Percentiles rank a stretch among this genome's conserved stretches.
Conservation (phyloP, 2,329 filamentous ascomycete species). For the Aspergillus puulaauensis region DNA sequence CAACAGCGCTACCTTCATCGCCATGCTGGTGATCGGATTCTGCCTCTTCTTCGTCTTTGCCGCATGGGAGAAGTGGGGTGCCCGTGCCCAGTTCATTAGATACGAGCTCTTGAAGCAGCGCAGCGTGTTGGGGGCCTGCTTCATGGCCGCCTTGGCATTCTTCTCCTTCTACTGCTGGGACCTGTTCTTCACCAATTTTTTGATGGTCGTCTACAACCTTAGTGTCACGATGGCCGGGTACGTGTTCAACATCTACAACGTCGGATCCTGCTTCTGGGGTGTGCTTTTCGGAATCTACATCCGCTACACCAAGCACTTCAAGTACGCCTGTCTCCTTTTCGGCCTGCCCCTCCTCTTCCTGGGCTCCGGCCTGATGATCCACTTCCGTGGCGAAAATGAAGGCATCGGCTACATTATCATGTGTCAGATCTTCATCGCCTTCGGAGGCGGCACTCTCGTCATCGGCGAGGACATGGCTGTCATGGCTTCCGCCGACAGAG, state of each 20-base stretch:
- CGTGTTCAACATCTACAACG: constrained; percentile 52
- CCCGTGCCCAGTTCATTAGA: constrained; percentile 55
- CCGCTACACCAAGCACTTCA: constrained; percentile 52
- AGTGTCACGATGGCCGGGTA: constrained; percentile 46
- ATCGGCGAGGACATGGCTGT: constrained; percentile 60
- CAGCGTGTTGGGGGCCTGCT: constrained; percentile 53
- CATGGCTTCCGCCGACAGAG: constrained; percentile 55
- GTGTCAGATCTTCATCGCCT: constrained; percentile 58
- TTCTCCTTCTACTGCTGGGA: constrained; percentile 56
- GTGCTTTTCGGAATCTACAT: constrained; percentile 52
- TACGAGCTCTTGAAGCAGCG: constrained; percentile 51
- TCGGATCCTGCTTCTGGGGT: constrained; percentile 54
- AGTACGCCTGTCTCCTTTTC: constrained; percentile 52
- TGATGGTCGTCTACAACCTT: constrained; percentile 54
- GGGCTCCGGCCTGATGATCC: constrained; percentile 56
- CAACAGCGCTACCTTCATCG: constrained; percentile 49
- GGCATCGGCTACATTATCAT: constrained; percentile 54
- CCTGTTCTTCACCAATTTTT: constrained; percentile 54
- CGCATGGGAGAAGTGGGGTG: constrained; percentile 55
- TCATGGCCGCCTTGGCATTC: constrained; percentile 50
- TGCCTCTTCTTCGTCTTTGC: constrained; percentile 53
- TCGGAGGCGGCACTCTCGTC: constrained; percentile 55
- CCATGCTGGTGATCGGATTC: constrained; percentile 55
- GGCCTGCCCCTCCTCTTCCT: constrained; percentile 54
- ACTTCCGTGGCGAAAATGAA: constrained; percentile 53